These are phyloP conservation scores for Hibiscus mutabilis DNA, from an alignment of 345 rosid genomes.

Conservation along the genomic window DNA sequence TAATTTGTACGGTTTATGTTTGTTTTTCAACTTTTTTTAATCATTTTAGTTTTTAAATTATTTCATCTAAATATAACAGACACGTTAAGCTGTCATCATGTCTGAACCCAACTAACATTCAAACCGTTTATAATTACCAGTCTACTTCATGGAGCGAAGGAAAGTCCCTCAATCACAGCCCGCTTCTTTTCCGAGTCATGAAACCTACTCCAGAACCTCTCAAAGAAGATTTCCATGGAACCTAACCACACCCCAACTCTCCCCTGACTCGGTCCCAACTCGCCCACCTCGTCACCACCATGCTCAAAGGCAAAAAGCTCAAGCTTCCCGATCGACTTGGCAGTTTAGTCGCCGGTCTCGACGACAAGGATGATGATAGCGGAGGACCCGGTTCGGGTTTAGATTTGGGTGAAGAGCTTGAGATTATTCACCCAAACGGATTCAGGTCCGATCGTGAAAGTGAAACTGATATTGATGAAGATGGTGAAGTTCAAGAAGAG, in stretches of 20 bases:
- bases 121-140: constrained; percentile 33
- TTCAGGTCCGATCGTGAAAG: constrained; percentile 18
- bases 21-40: too few species aligned
- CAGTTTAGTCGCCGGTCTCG: constrained; percentile 41
- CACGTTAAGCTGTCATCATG: too few species aligned
- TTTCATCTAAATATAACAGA: too few species aligned
- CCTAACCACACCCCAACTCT: constrained; percentile 2
- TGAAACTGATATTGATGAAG: constrained; percentile 14
- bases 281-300: too few species aligned
- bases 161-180: neutral
- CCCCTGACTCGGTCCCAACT: constrained; percentile 15
- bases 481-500: constrained; percentile 8
- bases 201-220: neutral
- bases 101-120: constrained; percentile 27
- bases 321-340: constrained; percentile 50
- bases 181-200: constrained; percentile 9
- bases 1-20: too few species aligned
- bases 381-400: constrained; percentile 20
- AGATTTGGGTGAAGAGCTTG: constrained; percentile 58
- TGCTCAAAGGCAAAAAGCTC: constrained; percentile 45
- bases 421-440: constrained; percentile 39
- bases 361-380: constrained; percentile 25
- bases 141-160: constrained; percentile 14
- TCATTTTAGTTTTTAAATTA: too few species aligned
- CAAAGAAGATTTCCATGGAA: constrained; percentile 3